Percentiles rank a stretch among this genome's conserved stretches.
These are phyloP conservation scores for Mycena maculata DNA, from an alignment of 768 basidiomycete genomes.

Conservation along the genomic window DNA sequence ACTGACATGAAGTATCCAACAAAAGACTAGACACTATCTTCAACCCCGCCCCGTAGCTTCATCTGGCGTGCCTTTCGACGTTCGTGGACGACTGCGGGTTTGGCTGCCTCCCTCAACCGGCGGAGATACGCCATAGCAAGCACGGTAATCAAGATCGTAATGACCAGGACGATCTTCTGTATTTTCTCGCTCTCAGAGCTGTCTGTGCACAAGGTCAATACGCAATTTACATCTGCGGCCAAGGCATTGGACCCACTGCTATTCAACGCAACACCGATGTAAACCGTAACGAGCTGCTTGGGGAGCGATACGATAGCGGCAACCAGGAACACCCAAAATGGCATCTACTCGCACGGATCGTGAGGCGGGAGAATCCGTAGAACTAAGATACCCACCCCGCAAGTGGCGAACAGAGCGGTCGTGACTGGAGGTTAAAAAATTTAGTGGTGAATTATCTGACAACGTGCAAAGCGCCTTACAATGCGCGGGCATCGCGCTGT, in stretches of 20 bases:
- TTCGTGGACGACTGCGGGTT: slow-evolving; percentile 70
- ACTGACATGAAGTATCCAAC: too few relatives aligned
- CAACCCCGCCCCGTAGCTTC: background rate
- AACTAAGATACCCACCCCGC: slow-evolving; percentile 41
- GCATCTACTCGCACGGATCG: slow-evolving; percentile 35
- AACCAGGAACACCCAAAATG: slow-evolving; percentile 50
- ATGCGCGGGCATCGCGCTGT: slow-evolving; percentile 51
- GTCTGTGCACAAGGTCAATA: background rate
- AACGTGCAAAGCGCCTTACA: slow-evolving; percentile 35
- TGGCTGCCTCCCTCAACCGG: slow-evolving; percentile 64
- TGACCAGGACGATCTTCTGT: slow-evolving; percentile 47
- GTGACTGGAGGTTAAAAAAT: slow-evolving; percentile 40
- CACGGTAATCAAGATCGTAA: slow-evolving; percentile 66
- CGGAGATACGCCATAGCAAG: slow-evolving; percentile 50
- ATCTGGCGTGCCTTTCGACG: slow-evolving; percentile 75
- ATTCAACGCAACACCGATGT: slow-evolving; percentile 49
- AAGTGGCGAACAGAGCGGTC: slow-evolving; percentile 54
- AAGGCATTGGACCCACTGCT: background rate
- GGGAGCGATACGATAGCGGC: slow-evolving; percentile 55
- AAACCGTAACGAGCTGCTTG: slow-evolving; percentile 60
- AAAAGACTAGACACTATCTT: too few relatives aligned
- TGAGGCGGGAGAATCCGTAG: too few relatives aligned
- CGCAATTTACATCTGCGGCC: background rate
- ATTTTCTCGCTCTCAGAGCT: slow-evolving; percentile 45
- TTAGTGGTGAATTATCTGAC: background rate